phyloP scores from a whole-genome alignment of 2,329 filamentous ascomycete species.

The Venturia aucupariae region DNA sequence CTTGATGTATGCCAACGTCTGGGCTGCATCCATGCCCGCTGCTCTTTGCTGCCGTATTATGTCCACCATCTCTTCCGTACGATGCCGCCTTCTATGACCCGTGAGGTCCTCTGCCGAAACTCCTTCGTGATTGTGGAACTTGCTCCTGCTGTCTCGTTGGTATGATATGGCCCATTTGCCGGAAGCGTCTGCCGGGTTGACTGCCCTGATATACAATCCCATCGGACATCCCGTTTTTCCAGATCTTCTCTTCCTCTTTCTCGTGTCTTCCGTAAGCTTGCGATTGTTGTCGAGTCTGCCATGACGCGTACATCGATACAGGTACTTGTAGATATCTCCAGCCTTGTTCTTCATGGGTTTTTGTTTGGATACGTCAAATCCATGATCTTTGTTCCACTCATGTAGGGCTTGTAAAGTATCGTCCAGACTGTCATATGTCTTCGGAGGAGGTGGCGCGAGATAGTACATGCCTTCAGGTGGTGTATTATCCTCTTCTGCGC shows the following conservation, averaged over 20 bases:
- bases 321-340: constrained; percentile 14
- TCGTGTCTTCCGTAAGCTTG: constrained; percentile 13
- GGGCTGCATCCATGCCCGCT: constrained; percentile 13
- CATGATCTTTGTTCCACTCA: constrained; percentile 14
- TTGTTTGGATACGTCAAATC: constrained; percentile 14
- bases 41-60: constrained; percentile 11
- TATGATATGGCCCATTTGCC: constrained; percentile 14
- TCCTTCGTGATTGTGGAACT: constrained; percentile 14
- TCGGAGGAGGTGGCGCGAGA: constrained; percentile 14
- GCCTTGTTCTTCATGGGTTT: constrained; percentile 15
- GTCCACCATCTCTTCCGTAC: constrained; percentile 14
- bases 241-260: constrained; percentile 14
- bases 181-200: constrained; percentile 3
- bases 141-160: constrained; percentile 12
- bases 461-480: constrained; percentile 14
- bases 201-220: constrained; percentile 13
- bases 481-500: constrained; percentile 11
- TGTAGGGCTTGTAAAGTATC: constrained; percentile 8
- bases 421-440: constrained; percentile 6
- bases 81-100: constrained; percentile 12
- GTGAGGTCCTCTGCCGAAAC: constrained; percentile 12
- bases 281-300: constrained; percentile 15
- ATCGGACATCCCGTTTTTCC: constrained; percentile 15
- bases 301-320: constrained; percentile 15
- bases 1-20: constrained; percentile 14